phyloP scores from a whole-genome alignment of 257 asterid species.

The Scutellaria galericulata region DNA sequence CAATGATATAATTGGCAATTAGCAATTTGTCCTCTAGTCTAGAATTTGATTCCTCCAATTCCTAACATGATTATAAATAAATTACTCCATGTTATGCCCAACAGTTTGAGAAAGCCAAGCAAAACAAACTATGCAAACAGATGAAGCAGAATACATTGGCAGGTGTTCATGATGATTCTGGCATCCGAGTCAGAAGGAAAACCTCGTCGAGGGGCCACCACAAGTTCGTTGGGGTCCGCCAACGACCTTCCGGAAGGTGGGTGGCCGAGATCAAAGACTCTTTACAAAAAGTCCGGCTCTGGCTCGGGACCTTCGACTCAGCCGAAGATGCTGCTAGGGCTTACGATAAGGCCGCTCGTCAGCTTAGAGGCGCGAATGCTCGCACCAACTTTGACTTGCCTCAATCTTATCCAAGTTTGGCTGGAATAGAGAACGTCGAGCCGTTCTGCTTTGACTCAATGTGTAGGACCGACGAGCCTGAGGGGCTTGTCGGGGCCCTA shows the following conservation, averaged over 20 bases:
- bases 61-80: conserved; percentile 39
- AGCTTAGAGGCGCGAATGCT: conserved; percentile 68
- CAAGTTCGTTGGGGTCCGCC: conserved; percentile 78
- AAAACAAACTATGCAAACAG: conserved; percentile 2
- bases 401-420: conserved; percentile 7
- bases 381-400: conserved; percentile 78
- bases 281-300: conserved; percentile 72
- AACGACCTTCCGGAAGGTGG: conserved; percentile 89
- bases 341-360: conserved; percentile 78
- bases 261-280: conserved; percentile 92
- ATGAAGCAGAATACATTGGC: conserved; percentile 48
- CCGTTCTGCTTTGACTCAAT: conserved; percentile 77
- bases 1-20: conserved; percentile 37
- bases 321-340: conserved; percentile 90
- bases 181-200: conserved; percentile 46
- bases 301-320: conserved; percentile 85
- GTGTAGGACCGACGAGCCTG: conserved; percentile 69
- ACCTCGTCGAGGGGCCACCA: conserved; percentile 74
- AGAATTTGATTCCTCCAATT: conserved; percentile 35
- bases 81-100: not conserved
- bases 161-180: conserved; percentile 34
- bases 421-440: conserved; percentile 37
- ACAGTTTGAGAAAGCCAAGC: conserved; percentile 11
- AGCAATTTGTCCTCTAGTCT: conserved; percentile 32
- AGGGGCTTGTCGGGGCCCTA: conserved; percentile 69